Evolutionary conservation across 139 green algal genomes (phyloP).

Genomic region (Closterium sp.): DNA sequence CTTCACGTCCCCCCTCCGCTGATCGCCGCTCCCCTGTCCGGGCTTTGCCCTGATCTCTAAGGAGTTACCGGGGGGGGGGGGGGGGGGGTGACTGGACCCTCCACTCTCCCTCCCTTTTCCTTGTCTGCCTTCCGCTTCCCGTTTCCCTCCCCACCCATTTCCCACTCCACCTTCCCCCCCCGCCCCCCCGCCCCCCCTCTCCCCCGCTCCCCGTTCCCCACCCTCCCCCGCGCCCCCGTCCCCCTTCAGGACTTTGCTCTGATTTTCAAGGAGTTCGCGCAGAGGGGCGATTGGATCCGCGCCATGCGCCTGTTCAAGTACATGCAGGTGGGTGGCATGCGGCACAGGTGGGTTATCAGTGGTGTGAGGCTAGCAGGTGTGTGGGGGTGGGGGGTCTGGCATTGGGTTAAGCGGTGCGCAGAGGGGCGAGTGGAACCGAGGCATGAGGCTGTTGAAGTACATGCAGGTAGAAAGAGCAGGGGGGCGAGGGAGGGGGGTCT

Average conservation of each 20-base stretch:
- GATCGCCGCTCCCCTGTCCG: too few species aligned
- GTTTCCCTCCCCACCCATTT: background rate
- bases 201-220: background rate
- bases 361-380: background rate
- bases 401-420: background rate
- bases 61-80: too few species aligned
- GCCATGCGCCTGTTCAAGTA: conserved; percentile 30
- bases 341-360: too few species aligned
- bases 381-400: too few species aligned
- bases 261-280: conserved; percentile 29
- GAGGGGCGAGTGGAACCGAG: conserved; percentile 11
- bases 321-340: conserved; percentile 27
- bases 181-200: background rate
- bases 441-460: conserved; percentile 7
- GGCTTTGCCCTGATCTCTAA: too few species aligned
- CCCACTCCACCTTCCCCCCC: too few species aligned
- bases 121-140: too few species aligned
- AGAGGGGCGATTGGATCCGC: conserved; percentile 25
- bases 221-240: too few species aligned
- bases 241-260: conserved; percentile 21
- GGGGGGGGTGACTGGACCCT: too few species aligned
- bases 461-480: conserved; percentile 14
- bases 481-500: too few species aligned
- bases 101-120: too few species aligned
- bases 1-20: too few species aligned